phyloP scores from a whole-genome alignment of 2,329 filamentous ascomycete genomes.

The Periconia digitata region DNA sequence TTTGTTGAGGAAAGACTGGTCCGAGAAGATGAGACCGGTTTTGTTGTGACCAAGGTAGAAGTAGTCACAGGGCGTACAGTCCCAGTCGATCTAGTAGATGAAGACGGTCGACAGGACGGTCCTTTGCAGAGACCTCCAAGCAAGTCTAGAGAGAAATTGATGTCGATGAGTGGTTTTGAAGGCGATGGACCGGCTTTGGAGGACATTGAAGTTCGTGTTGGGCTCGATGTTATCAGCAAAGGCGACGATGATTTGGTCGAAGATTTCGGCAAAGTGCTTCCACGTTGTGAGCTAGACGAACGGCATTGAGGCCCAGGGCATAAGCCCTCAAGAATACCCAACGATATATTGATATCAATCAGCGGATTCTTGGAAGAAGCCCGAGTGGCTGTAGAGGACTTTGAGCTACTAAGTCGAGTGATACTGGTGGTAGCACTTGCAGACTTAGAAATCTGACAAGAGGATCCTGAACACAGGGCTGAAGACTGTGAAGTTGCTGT shows the following conservation, averaged over 20 bases:
- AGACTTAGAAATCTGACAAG: not conserved
- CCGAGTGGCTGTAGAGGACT: not conserved
- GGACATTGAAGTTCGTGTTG: not conserved
- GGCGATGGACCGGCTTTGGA: not conserved
- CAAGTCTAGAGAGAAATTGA: not conserved
- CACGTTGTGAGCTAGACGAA: not conserved
- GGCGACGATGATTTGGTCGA: not conserved
- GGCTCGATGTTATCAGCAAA: not conserved
- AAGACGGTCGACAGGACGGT: not conserved
- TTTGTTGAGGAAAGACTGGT: not conserved
- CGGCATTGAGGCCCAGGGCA: not conserved
- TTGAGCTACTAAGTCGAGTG: not conserved
- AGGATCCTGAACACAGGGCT: no score
- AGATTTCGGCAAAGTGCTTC: not conserved
- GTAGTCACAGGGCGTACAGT: not conserved
- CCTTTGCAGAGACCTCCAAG: not conserved
- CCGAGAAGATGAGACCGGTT: not conserved
- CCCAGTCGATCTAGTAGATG: not conserved
- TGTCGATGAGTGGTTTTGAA: slow-evolving; percentile 1
- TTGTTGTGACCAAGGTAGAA: not conserved
- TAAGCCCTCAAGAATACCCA: not conserved
- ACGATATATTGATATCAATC: slow-evolving; percentile 2
- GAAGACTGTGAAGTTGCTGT: not conserved
- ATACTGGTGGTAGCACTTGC: not conserved
- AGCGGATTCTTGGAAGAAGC: not conserved